These are phyloP conservation scores for Aspergillus pseudoviridinutans DNA, from an alignment of 2,329 filamentous ascomycete genomes.

Conservation along the genomic window DNA sequence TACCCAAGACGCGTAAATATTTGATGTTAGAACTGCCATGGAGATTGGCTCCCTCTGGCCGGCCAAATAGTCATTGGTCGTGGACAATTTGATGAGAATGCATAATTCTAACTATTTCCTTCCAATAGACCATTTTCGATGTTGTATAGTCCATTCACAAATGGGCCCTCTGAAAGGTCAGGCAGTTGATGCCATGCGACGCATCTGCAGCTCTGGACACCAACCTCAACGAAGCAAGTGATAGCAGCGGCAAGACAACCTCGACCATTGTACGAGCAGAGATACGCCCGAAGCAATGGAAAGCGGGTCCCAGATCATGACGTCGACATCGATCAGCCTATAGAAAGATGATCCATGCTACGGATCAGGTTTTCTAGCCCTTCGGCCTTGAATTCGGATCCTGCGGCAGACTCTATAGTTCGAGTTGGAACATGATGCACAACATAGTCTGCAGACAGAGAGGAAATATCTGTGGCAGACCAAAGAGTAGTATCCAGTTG, in stretches of 20 bases:
- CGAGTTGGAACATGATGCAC: constrained; percentile 12
- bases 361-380: constrained; percentile 9
- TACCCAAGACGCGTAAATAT: neutral
- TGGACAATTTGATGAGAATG: neutral
- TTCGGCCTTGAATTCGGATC: constrained; percentile 1
- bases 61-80: neutral
- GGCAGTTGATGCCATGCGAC: neutral
- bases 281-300: neutral
- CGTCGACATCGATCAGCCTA: neutral
- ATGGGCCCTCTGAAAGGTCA: neutral
- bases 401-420: neutral
- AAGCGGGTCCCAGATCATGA: neutral
- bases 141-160: neutral
- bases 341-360: constrained; percentile 7
- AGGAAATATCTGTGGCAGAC: constrained; percentile 15
- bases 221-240: neutral
- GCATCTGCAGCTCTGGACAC: neutral
- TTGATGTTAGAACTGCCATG: neutral
- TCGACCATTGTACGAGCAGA: neutral
- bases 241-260: neutral
- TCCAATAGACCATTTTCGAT: neutral
- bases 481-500: constrained; percentile 14
- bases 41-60: neutral
- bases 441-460: constrained; percentile 20
- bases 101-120: neutral